Conservation (phyloP, 2,329 filamentous ascomycete genomes). For the Nigrospora osmanthi region DNA sequence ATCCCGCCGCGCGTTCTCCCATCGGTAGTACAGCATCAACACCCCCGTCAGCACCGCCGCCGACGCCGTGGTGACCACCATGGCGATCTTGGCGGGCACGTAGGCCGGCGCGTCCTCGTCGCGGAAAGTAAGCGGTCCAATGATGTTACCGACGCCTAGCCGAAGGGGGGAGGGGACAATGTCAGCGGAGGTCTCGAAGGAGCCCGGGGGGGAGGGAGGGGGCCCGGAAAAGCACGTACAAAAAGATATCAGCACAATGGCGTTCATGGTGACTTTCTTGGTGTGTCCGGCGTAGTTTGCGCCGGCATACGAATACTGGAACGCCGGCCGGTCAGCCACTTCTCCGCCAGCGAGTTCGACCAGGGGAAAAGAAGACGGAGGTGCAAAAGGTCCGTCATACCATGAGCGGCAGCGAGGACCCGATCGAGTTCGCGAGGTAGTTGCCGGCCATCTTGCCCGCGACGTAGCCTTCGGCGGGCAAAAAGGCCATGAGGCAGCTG, state of each 20-base stretch:
- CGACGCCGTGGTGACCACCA: conserved; percentile 34
- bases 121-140: conserved; percentile 49
- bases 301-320: conserved; percentile 1
- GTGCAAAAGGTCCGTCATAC: not conserved
- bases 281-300: conserved; percentile 2
- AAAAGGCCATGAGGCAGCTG: conserved; percentile 28
- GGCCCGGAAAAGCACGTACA: not conserved
- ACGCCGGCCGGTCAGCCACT: not conserved
- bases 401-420: conserved; percentile 30
- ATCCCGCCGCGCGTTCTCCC: conserved; percentile 4
- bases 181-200: too few relatives aligned
- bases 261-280: conserved; percentile 3
- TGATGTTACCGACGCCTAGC: conserved; percentile 13
- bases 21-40: conserved; percentile 14
- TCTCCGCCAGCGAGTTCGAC: too few relatives aligned
- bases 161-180: too few relatives aligned
- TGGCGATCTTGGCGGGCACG: conserved; percentile 44
- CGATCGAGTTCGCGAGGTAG: conserved; percentile 31
- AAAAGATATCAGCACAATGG: not conserved
- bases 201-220: too few relatives aligned
- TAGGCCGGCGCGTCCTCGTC: conserved; percentile 42
- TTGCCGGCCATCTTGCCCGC: conserved; percentile 29
- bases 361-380: too few relatives aligned
- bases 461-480: conserved; percentile 23
- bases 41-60: conserved; percentile 7